Conservation (phyloP, 768 basidiomycete species). For the Coprinopsis strossmayeri region DNA sequence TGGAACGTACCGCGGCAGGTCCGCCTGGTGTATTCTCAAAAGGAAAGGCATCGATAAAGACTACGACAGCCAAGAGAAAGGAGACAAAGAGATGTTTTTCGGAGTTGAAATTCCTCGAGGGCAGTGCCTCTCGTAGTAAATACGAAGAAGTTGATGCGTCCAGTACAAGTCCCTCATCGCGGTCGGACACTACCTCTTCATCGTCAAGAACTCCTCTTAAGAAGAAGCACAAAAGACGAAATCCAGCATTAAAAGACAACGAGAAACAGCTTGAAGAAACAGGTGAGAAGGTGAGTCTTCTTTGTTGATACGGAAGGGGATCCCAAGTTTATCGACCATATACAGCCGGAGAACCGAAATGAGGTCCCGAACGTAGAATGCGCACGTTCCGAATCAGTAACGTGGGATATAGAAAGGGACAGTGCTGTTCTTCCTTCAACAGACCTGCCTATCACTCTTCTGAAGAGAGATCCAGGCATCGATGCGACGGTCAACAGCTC, state of each 20-base stretch:
- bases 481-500: too few species aligned
- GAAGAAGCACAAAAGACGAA: background rate
- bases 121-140: slow-evolving; percentile 12
- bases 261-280: background rate
- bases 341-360: background rate
- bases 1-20: slow-evolving; percentile 33
- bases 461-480: too few species aligned
- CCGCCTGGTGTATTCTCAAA: slow-evolving; percentile 55
- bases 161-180: too few species aligned
- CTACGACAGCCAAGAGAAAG: slow-evolving; percentile 19
- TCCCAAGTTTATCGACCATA: too few species aligned
- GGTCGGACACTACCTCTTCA: slow-evolving; percentile 8
- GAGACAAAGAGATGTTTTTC: slow-evolving; percentile 30
- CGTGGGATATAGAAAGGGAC: slow-evolving; percentile 27
- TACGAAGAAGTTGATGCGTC: too few species aligned
- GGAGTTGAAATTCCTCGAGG: slow-evolving; percentile 40
- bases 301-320: too few species aligned
- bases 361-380: too few species aligned
- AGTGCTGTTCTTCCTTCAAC: slow-evolving; percentile 7
- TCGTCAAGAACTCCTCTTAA: slow-evolving; percentile 1
- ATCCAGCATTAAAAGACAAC: background rate
- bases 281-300: too few species aligned
- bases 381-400: background rate
- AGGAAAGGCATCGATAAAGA: slow-evolving; percentile 53
- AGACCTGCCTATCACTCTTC: slow-evolving; percentile 5